phyloP scores from a whole-genome alignment of 1,284 basidiomycete genomes.

The Somion occarium region DNA sequence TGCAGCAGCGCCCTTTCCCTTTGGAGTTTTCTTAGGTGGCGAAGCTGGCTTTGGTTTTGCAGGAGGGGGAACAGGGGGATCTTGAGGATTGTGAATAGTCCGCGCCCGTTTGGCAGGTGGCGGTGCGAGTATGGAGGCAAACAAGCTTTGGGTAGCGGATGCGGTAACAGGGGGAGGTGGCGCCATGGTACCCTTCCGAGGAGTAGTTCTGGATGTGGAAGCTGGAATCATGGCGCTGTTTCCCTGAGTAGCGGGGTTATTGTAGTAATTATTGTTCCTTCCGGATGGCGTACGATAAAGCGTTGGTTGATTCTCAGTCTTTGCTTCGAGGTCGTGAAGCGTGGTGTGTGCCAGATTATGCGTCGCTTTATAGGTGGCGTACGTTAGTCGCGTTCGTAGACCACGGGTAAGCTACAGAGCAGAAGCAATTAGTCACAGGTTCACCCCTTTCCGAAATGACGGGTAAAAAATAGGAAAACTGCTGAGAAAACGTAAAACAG shows the following conservation, averaged over 20 bases:
- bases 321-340: slow-evolving; percentile 65
- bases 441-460: slow-evolving; percentile 19
- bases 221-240: slow-evolving; percentile 17
- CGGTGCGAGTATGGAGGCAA: slow-evolving; percentile 66
- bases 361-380: slow-evolving; percentile 76
- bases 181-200: slow-evolving; percentile 40
- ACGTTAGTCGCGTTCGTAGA: slow-evolving; percentile 69
- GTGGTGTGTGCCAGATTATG: slow-evolving; percentile 63
- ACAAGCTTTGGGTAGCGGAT: slow-evolving; percentile 54
- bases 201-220: slow-evolving; percentile 24
- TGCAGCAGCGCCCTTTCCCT: slow-evolving; percentile 22
- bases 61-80: slow-evolving; percentile 60
- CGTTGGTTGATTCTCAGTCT: slow-evolving; percentile 39
- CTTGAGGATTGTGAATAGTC: slow-evolving; percentile 65
- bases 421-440: slow-evolving; percentile 38
- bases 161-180: slow-evolving; percentile 39
- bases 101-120: slow-evolving; percentile 70
- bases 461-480: slow-evolving; percentile 4
- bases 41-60: slow-evolving; percentile 23
- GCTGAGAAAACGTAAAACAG: background rate
- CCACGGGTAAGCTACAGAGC: slow-evolving; percentile 65
- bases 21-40: slow-evolving; percentile 22
- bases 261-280: slow-evolving; percentile 43
- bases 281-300: slow-evolving; percentile 35
- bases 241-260: slow-evolving; percentile 44